These are phyloP conservation scores for Hypocrella siamensis DNA, from an alignment of 2,329 filamentous ascomycete species.

Conservation along the genomic window DNA sequence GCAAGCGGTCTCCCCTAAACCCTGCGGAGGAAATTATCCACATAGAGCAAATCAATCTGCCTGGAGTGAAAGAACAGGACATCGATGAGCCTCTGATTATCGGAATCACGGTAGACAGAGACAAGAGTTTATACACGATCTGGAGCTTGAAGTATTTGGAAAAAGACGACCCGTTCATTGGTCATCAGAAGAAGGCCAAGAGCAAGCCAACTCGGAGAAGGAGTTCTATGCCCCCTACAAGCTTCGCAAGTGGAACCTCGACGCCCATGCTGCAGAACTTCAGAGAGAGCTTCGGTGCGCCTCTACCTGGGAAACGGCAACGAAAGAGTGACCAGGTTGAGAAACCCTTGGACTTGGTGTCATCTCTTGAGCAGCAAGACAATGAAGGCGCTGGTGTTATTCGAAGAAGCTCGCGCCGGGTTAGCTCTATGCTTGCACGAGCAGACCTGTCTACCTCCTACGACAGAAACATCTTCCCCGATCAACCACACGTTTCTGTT, in stretches of 20 bases:
- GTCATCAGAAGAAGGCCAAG: constrained; percentile 29
- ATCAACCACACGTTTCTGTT: constrained; percentile 32
- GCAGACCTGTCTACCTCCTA: constrained; percentile 77
- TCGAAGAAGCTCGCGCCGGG: constrained; percentile 52
- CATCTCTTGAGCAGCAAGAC: constrained; percentile 54
- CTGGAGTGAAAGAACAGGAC: constrained; percentile 21
- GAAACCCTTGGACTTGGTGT: constrained; percentile 45
- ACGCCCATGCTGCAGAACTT: constrained; percentile 59
- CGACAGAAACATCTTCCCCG: constrained; percentile 65
- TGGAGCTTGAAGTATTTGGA: constrained; percentile 72
- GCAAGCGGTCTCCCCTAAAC: constrained; percentile 45
- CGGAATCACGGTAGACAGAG: constrained; percentile 66
- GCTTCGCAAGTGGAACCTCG: constrained; percentile 55
- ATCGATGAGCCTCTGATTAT: constrained; percentile 45
- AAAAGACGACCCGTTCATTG: constrained; percentile 41
- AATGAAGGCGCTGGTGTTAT: constrained; percentile 35
- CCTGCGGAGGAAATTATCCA: constrained; percentile 72
- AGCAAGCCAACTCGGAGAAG: constrained; percentile 35
- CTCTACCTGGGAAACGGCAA: constrained; percentile 34
- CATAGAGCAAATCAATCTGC: constrained; percentile 51
- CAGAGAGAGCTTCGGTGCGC: constrained; percentile 62
- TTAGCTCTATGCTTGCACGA: constrained; percentile 81
- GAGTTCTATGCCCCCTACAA: constrained; percentile 50
- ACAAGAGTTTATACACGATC: constrained; percentile 62
- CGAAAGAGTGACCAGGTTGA: constrained; percentile 36